A percentile compares a stretch with the other conserved stretches of the same genome.
phyloP scores from a whole-genome alignment of 441 rosid species.

The Pelargonium myrrhifolium region DNA sequence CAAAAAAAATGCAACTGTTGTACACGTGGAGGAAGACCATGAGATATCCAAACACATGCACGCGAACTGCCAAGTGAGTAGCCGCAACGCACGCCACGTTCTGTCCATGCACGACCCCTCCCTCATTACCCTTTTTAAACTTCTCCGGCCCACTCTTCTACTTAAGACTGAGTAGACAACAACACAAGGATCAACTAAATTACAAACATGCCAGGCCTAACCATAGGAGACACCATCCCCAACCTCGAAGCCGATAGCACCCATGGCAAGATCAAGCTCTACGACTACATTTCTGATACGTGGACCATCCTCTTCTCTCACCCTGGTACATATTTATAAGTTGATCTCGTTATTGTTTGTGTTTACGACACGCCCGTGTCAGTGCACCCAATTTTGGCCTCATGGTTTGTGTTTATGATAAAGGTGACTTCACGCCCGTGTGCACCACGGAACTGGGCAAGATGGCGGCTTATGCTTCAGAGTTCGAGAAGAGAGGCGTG shows the following conservation, averaged over 20 bases:
- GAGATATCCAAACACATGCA: no score
- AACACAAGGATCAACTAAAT: no score
- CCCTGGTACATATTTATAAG: slow-evolving; percentile 31
- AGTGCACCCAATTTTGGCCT: not conserved
- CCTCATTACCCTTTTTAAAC: no score
- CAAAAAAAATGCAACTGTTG: no score
- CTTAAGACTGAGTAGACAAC: no score
- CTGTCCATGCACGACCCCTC: no score
- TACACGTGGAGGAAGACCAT: no score
- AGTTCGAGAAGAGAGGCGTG: slow-evolving; percentile 52
- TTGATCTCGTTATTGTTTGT: not conserved
- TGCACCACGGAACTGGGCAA: slow-evolving; percentile 74
- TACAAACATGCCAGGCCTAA: slow-evolving; percentile 58
- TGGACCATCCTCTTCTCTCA: slow-evolving; percentile 86
- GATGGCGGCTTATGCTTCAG: slow-evolving; percentile 44
- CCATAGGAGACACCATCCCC: slow-evolving; percentile 63
- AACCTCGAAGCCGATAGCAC: slow-evolving; percentile 58
- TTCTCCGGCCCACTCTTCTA: no score
- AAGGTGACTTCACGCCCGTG: slow-evolving; percentile 79
- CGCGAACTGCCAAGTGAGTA: no score
- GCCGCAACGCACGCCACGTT: no score
- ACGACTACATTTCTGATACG: slow-evolving; percentile 45
- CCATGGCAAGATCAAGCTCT: slow-evolving; percentile 54
- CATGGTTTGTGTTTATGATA: not conserved
- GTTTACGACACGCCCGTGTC: not conserved